Evolutionary conservation across 1,284 basidiomycete genomes (phyloP), one percentile per base, ranked within the genome.

Genomic region (Somion occarium): DNA sequence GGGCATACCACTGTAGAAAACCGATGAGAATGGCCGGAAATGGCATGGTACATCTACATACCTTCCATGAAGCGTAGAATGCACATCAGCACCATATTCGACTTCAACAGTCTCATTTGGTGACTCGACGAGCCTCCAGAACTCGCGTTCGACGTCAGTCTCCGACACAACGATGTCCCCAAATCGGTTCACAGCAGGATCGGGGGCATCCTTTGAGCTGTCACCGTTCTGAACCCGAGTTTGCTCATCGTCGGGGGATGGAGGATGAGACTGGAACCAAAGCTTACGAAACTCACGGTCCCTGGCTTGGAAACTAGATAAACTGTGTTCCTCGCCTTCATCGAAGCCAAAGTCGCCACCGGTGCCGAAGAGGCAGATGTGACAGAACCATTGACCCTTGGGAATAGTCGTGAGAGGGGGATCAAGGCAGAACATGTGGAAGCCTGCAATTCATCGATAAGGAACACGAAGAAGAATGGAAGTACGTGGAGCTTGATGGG

Each of bases 301-400:
- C 20, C 96, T 82, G 37, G 88, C 88, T 64, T 96, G 93, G 72
- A 99, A 99, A 60, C 85, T 93, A 39, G 91, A 81, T 41, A 99
- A 77, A 56, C 85, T 87, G 68, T 99, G 96, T 59, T 98, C 95
- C 68, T 98, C 90, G 49, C 97, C 97, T 63, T 98, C 96, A 61
- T 98, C 96, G 63, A 99, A 99, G 39, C 97, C 97, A 64, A 93
- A 99, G 69, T 98, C 97, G 52, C 93, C 92, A n/a, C 96, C 95
- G 0, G 93, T 97, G 24, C 86, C 88, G 42, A 95, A 82, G 15
- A 99, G 75, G 64, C 97, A 99, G 1, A 86, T 85, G 60, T 92
- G 91, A 68, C 97, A 99, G 69, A 87, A 98, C 96, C 97, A 99
- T 58, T 96, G 88, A 51, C 93, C 91, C 58, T 88, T 88, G 2